Evolutionary conservation across 331 rosid species (phyloP).

Genomic region (Acacia concinna): DNA sequence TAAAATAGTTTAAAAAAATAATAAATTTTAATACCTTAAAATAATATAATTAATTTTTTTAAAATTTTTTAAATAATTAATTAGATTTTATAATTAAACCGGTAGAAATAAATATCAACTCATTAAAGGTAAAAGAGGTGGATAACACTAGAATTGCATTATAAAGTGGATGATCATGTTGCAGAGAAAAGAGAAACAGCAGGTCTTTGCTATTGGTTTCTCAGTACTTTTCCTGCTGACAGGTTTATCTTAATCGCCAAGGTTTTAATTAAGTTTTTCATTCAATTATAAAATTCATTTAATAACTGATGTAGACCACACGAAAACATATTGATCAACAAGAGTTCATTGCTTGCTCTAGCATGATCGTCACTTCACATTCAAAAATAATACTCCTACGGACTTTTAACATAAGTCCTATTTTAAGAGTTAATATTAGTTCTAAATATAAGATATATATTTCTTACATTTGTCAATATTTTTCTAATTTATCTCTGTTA

Average conservation of each 20-base stretch:
- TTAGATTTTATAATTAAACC: too few relatives aligned
- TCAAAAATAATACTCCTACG: background rate
- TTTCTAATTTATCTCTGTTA: too few relatives aligned
- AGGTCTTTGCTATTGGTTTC: background rate
- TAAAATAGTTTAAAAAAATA: too few relatives aligned
- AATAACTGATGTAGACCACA: background rate
- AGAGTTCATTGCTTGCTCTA: background rate
- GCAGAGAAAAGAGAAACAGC: slow-evolving; percentile 21
- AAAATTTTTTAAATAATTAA: too few relatives aligned
- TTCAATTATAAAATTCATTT: background rate
- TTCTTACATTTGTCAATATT: too few relatives aligned
- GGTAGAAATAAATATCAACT: too few relatives aligned
- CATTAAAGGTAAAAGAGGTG: background rate
- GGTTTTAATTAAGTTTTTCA: background rate
- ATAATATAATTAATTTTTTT: too few relatives aligned
- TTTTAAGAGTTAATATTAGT: too few relatives aligned
- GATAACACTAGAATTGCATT: background rate
- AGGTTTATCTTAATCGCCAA: background rate
- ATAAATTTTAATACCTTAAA: too few relatives aligned
- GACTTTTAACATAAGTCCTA: too few relatives aligned
- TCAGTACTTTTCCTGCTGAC: background rate
- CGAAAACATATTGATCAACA: background rate
- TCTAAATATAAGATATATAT: too few relatives aligned
- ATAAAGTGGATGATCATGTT: background rate
- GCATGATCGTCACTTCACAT: background rate